phyloP scores from a whole-genome alignment of 805 yeast species.

The Danielozyma ontarioensis region DNA sequence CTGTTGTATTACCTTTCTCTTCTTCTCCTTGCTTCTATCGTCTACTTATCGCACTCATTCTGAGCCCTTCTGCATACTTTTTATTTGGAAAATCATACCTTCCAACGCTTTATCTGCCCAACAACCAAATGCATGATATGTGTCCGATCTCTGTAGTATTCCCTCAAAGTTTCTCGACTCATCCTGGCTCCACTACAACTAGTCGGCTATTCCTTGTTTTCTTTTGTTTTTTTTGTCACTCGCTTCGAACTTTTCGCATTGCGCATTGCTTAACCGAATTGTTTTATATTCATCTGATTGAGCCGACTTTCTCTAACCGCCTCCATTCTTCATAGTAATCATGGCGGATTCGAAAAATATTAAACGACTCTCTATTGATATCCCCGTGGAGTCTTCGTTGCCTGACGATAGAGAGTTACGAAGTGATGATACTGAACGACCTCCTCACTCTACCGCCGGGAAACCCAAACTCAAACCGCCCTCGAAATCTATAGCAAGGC shows the following conservation, averaged over 20 bases:
- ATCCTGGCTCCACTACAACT: too few species aligned
- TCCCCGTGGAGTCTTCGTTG: background rate
- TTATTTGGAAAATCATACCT: background rate
- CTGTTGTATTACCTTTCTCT: too few species aligned
- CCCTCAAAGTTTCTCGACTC: too few species aligned
- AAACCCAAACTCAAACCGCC: background rate
- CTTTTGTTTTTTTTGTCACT: background rate
- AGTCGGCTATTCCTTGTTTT: too few species aligned
- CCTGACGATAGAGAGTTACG: background rate
- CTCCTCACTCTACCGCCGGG: too few species aligned
- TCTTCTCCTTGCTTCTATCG: background rate
- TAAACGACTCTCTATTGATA: background rate
- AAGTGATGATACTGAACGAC: background rate
- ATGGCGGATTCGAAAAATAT: background rate
- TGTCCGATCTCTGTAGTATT: too few species aligned
- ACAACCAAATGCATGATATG: too few species aligned
- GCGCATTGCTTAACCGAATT: background rate
- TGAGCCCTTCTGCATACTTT: background rate
- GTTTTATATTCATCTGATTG: background rate
- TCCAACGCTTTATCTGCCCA: too few species aligned
- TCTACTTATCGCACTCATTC: background rate
- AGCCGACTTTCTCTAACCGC: background rate
- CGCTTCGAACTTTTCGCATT: background rate
- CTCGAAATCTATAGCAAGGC: background rate
- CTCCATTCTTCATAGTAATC: too few species aligned